Percentiles rank a stretch among this genome's conserved stretches.
Evolutionary conservation across 1,284 basidiomycete species (phyloP).

Genomic region (Bjerkandera adusta): DNA sequence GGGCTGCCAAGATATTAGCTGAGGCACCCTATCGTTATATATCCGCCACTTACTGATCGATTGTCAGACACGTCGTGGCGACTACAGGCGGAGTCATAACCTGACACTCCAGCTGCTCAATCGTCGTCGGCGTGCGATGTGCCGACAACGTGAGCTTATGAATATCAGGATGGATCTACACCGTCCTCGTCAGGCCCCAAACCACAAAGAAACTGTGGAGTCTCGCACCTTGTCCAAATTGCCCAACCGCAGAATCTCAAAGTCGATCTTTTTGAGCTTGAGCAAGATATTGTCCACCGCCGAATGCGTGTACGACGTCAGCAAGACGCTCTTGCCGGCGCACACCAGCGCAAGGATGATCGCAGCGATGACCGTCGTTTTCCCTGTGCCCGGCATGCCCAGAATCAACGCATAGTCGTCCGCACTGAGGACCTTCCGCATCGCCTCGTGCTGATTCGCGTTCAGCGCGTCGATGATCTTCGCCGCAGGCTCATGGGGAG

Average conservation of each 20-base stretch:
- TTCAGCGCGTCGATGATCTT: slow-evolving; percentile 51
- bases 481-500: slow-evolving; percentile 2
- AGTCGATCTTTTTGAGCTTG: slow-evolving; percentile 67
- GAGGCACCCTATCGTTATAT: neutral
- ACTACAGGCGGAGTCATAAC: slow-evolving; percentile 89
- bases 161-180: slow-evolving; percentile 77
- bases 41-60: slow-evolving; percentile 77
- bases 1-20: slow-evolving; percentile 48
- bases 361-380: slow-evolving; percentile 93
- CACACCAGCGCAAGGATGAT: slow-evolving; percentile 80
- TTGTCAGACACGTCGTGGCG: slow-evolving; percentile 90
- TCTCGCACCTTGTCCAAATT: slow-evolving; percentile 85
- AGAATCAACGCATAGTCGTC: slow-evolving; percentile 90
- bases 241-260: slow-evolving; percentile 82
- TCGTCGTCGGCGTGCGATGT: slow-evolving; percentile 51
- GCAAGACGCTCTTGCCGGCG: slow-evolving; percentile 82
- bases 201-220: neutral
- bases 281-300: slow-evolving; percentile 94
- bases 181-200: neutral
- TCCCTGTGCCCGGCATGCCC: slow-evolving; percentile 98
- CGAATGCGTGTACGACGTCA: slow-evolving; percentile 95
- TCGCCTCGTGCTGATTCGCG: slow-evolving; percentile 69
- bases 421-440: slow-evolving; percentile 75
- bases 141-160: slow-evolving; percentile 68
- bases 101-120: slow-evolving; percentile 78